phyloP scores from a whole-genome alignment of 441 rosid species.

The Brassica hybrid region DNA sequence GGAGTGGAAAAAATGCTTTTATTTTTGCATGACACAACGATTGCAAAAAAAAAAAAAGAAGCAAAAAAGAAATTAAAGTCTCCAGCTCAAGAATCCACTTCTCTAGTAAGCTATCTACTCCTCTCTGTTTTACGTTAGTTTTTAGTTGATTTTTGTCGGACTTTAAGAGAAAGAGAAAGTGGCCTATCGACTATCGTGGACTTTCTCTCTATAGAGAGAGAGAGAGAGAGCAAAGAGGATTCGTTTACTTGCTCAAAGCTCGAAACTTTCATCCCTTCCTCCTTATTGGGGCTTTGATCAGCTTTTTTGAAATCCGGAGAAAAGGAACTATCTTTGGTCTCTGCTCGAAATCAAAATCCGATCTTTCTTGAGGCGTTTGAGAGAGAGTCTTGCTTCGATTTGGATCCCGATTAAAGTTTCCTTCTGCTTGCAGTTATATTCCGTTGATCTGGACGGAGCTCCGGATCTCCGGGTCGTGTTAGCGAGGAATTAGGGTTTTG shows the following conservation, averaged over 20 bases:
- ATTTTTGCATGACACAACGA: not conserved
- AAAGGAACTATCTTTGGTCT: not conserved
- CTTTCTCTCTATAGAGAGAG: slow-evolving; percentile 25
- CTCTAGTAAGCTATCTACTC: slow-evolving; percentile 20
- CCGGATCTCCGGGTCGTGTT: slow-evolving; percentile 34
- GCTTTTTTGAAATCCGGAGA: slow-evolving; percentile 37
- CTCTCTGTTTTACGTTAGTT: slow-evolving; percentile 24
- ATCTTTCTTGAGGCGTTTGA: not conserved
- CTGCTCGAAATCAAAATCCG: slow-evolving; percentile 37
- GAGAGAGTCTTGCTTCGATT: slow-evolving; percentile 3
- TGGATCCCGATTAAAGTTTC: slow-evolving; percentile 12
- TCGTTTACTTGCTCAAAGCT: slow-evolving; percentile 29
- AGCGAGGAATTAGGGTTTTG: slow-evolving; percentile 38
- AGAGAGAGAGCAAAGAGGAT: slow-evolving; percentile 13
- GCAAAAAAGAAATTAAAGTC: slow-evolving; percentile 20
- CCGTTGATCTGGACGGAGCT: slow-evolving; percentile 41
- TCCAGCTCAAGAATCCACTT: slow-evolving; percentile 36
- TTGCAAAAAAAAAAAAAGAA: not conserved
- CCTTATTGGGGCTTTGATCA: slow-evolving; percentile 44
- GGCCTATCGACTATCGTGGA: slow-evolving; percentile 31
- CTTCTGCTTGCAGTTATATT: not conserved
- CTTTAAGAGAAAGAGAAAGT: slow-evolving; percentile 39
- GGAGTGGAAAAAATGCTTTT: slow-evolving; percentile 5
- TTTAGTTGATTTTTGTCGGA: slow-evolving; percentile 42
- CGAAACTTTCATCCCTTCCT: slow-evolving; percentile 18